Base-by-base conservation (phyloP, 192 early-diverging fungal genomes). In the Backusella macrospora region DNA sequence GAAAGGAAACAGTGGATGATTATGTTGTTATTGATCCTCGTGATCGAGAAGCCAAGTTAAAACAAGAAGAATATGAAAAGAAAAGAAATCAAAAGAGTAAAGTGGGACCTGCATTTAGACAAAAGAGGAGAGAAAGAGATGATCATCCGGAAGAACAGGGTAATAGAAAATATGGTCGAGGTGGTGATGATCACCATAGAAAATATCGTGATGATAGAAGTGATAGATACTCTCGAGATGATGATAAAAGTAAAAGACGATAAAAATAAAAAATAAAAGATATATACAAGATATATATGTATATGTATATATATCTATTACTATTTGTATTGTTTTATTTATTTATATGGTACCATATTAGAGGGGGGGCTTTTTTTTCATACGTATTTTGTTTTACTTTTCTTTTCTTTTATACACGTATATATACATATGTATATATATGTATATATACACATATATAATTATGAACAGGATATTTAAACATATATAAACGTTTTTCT, bases 1-100 rank as follows among this genome's bases (percentile, higher is more conserved):
- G 80, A 71, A 82, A 78, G 47, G 88, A 81, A 68, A 87, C 80
- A 14, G 83, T 86, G 0, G 84, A 91, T 65, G 91, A 91, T 68
- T 91, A 89, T 76, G 79, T 90, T 4, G 90, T 91, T 37, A 90
- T 91, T 73, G 91, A 92, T 75, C 90, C 91, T 6, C 79, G 82
- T 7, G 80, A 83, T 5, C 23, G 77, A 62, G 73, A 65, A 7
- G 73, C 77, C 5, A 47, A 78, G 34, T 67, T 68, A 0, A 65
- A 68, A 42, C 65, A 73, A 21, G 62, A 73, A 38, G 71, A 73
- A 12, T 68, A 70, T 14, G 67, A 73, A 18, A 43, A 67, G 6
- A 73, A 65, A 55, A 68, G 43, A 21, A n/a, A 14, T 23, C 45
- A 70, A 16, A 68, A 73, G 45, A 73, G 15, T 39, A 65, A 69